These are phyloP conservation scores for Mycena galericulata DNA, from an alignment of 768 basidiomycete genomes.

Conservation along the genomic window DNA sequence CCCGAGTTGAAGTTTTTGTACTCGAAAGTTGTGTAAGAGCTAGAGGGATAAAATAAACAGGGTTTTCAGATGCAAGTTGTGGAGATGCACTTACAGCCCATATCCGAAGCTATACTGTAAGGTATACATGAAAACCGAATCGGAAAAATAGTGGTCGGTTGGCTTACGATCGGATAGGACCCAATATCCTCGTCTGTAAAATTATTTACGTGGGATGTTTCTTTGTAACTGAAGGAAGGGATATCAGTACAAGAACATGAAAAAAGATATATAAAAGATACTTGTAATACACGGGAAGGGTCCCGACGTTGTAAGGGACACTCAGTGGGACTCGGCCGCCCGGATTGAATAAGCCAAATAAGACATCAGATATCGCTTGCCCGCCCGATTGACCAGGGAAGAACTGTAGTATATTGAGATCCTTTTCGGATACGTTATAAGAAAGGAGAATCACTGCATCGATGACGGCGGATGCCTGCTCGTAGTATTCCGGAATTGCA, in stretches of 20 bases:
- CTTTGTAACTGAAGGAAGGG: constrained; percentile 35
- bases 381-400: constrained; percentile 44
- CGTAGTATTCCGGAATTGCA: constrained; percentile 40
- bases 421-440: not conserved
- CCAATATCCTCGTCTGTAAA: constrained; percentile 37
- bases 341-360: constrained; percentile 42
- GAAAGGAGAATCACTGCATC: constrained; percentile 30
- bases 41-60: not conserved
- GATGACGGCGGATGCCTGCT: constrained; percentile 35
- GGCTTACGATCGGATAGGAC: constrained; percentile 37
- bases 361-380: constrained; percentile 40
- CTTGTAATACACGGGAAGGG: constrained; percentile 43
- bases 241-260: not conserved
- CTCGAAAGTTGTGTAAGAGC: constrained; percentile 39
- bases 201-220: constrained; percentile 35
- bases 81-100: constrained; percentile 29
- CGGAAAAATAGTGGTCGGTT: not conserved
- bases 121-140: not conserved
- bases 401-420: constrained; percentile 35
- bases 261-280: not conserved
- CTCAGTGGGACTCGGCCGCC: constrained; percentile 40
- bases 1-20: constrained; percentile 32
- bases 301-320: constrained; percentile 37
- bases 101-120: constrained; percentile 41
- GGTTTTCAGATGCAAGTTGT: not conserved